phyloP scores from a whole-genome alignment of 495 filamentous ascomycete genomes.

The Penicillium waksmanii region DNA sequence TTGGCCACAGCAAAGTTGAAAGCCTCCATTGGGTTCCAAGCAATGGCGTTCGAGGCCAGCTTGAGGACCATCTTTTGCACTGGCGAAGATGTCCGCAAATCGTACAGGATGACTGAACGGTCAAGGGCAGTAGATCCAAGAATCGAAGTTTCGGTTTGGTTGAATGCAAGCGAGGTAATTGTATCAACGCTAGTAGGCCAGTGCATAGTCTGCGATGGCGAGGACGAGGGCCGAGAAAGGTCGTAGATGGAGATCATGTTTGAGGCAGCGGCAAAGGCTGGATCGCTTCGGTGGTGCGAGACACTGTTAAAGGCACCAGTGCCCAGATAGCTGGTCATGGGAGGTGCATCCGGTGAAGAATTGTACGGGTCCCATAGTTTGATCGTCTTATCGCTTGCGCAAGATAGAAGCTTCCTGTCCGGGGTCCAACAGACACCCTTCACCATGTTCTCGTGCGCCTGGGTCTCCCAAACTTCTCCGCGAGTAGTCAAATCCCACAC shows the following conservation, averaged over 20 bases:
- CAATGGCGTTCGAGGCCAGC: constrained; percentile 80
- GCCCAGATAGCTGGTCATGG: constrained; percentile 82
- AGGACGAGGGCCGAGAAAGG: constrained; percentile 69
- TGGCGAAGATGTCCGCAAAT: constrained; percentile 84
- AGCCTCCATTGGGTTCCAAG: constrained; percentile 96
- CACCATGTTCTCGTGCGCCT: constrained; percentile 86
- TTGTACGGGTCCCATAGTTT: constrained; percentile 93
- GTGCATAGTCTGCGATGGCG: constrained; percentile 76
- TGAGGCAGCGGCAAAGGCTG: constrained; percentile 78
- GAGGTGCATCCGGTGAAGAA: constrained; percentile 61
- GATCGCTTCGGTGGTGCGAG: constrained; percentile 74
- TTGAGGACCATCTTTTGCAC: constrained; percentile 77
- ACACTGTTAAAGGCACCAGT: constrained; percentile 80
- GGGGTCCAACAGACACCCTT: constrained; percentile 89
- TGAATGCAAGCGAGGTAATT: constrained; percentile 88
- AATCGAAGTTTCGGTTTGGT: constrained; percentile 90
- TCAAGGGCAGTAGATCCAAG: constrained; percentile 83
- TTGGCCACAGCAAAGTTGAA: constrained; percentile 87
- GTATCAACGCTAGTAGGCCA: constrained; percentile 91
- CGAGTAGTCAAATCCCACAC: constrained; percentile 86
- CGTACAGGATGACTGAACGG: constrained; percentile 83
- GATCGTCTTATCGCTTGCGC: constrained; percentile 81
- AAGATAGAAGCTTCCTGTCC: constrained; percentile 84
- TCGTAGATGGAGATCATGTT: constrained; percentile 87
- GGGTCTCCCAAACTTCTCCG: constrained; percentile 78